phyloP scores from a whole-genome alignment of 1,284 basidiomycete species.

The Rhodotorula sp. region DNA sequence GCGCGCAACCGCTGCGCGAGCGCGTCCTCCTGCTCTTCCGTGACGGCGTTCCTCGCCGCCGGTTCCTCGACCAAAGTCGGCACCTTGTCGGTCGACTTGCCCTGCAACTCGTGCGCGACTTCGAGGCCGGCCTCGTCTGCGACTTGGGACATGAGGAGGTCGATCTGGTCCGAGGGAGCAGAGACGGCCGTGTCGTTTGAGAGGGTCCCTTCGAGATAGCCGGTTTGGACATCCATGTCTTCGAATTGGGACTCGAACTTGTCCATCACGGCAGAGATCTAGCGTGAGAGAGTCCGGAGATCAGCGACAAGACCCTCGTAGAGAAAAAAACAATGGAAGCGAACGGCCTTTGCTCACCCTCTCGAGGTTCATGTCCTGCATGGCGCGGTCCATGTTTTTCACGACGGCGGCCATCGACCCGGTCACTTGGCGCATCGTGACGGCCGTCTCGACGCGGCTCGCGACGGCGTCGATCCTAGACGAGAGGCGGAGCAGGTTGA shows the following conservation, averaged over 20 bases:
- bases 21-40: slow-evolving; percentile 69
- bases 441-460: slow-evolving; percentile 96
- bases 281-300: too few species aligned
- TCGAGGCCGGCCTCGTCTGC: slow-evolving; percentile 98
- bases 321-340: too few species aligned
- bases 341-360: slow-evolving; percentile 56
- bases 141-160: slow-evolving; percentile 83
- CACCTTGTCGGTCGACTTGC: slow-evolving; percentile 53
- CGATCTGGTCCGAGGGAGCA: slow-evolving; percentile 96
- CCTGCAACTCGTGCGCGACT: slow-evolving; percentile 67
- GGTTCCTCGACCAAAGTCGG: slow-evolving; percentile 48
- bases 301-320: too few species aligned
- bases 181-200: slow-evolving; percentile 86
- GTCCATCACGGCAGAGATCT: slow-evolving; percentile 99
- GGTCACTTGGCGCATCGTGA: slow-evolving; percentile 89
- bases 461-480: slow-evolving; percentile 89
- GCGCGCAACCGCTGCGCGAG: slow-evolving; percentile 78
- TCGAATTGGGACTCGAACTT: slow-evolving; percentile 97
- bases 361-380: slow-evolving; percentile 99
- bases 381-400: slow-evolving; percentile 96
- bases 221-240: slow-evolving; percentile 96
- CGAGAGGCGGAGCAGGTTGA: slow-evolving; percentile 78
- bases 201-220: slow-evolving; percentile 98
- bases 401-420: slow-evolving; percentile 96
- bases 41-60: slow-evolving; percentile 47